Conservation (phyloP, 164 flowering plant species). For the Nelumbo lutea region DNA sequence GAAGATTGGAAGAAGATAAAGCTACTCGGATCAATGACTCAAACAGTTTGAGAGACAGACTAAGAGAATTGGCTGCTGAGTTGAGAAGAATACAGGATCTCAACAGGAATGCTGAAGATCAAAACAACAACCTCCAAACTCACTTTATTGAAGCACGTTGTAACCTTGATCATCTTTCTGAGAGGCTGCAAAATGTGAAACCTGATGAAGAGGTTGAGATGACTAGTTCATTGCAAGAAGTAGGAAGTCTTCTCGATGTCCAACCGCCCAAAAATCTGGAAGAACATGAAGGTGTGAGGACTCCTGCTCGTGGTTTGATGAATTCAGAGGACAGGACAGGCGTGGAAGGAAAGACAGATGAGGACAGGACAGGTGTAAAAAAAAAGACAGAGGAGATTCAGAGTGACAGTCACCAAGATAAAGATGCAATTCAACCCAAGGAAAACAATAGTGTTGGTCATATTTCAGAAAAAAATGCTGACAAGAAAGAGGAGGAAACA, state of each 20-base stretch:
- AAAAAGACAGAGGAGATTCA: too few species aligned
- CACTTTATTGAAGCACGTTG: conserved; percentile 38
- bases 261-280: too few species aligned
- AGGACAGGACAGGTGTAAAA: too few species aligned
- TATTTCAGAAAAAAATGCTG: too few species aligned
- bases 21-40: conserved; percentile 24
- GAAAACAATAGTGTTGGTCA: too few species aligned
- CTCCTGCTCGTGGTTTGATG: too few species aligned
- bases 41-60: conserved; percentile 23
- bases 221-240: conserved; percentile 3
- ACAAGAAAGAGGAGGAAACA: neutral
- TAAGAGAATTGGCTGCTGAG: conserved; percentile 44
- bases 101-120: conserved; percentile 25
- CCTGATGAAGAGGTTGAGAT: conserved; percentile 12
- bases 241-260: too few species aligned
- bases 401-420: too few species aligned
- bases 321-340: too few species aligned
- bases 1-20: conserved; percentile 53
- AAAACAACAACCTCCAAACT: conserved; percentile 1
- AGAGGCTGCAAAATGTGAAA: too few species aligned
- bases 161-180: neutral
- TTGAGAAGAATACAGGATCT: conserved; percentile 31
- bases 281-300: too few species aligned
- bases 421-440: too few species aligned
- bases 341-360: neutral